Percentiles rank a stretch among this genome's conserved stretches.
phyloP scores from a whole-genome alignment of 169 alveolate genomes.

The Plasmodium vivax region DNA sequence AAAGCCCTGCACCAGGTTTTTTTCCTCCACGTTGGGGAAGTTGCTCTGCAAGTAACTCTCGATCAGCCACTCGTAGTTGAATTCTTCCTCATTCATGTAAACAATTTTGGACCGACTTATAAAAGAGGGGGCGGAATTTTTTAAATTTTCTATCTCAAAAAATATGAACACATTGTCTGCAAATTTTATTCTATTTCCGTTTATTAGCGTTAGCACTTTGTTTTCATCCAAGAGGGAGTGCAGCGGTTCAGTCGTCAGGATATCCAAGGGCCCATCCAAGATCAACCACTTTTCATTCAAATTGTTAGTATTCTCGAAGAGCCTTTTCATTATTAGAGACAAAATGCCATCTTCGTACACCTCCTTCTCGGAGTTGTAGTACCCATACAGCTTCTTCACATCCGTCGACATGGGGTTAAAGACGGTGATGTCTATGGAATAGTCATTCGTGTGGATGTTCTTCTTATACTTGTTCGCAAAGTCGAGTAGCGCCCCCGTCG shows the following conservation, averaged over 20 bases:
- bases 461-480: constrained; percentile 29
- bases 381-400: constrained; percentile 50
- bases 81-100: constrained; percentile 95
- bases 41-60: constrained; percentile 54
- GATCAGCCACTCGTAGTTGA: constrained; percentile 79
- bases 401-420: constrained; percentile 76
- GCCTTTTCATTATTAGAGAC: constrained; percentile 44
- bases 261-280: constrained; percentile 99
- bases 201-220: constrained; percentile 95
- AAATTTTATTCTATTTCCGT: constrained; percentile 96
- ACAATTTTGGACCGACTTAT: constrained; percentile 99
- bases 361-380: constrained; percentile 61
- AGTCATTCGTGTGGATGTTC: constrained; percentile 28
- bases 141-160: constrained; percentile 95
- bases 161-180: constrained; percentile 88
- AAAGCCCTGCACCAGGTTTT: constrained; percentile 69
- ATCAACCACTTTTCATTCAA: constrained; percentile 95
- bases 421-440: constrained; percentile 42
- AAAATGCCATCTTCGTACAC: constrained; percentile 70
- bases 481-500: constrained; percentile 31
- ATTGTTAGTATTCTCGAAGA: constrained; percentile 66
- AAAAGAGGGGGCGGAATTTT: constrained; percentile 98
- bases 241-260: constrained; percentile 99
- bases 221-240: constrained; percentile 99
- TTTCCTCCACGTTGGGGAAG: constrained; percentile 35